A percentile compares a stretch with the other conserved stretches of the same genome.
Evolutionary conservation across 1,139 yeast species (phyloP).

Genomic region (Meyerozyma smithsonii): DNA sequence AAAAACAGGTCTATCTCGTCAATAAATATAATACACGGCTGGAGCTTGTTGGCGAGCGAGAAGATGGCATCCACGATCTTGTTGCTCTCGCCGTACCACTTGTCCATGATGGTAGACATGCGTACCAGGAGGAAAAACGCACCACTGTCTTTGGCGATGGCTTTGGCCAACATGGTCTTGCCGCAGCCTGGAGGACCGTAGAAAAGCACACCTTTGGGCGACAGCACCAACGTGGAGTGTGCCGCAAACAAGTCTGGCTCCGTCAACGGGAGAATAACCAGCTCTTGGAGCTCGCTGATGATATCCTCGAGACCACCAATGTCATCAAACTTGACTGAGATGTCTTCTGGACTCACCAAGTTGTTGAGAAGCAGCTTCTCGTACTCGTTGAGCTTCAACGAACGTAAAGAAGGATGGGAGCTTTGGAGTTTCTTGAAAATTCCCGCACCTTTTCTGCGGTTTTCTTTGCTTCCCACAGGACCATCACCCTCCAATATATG

Average conservation of each 20-base stretch:
- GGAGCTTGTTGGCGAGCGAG: constrained; percentile 81
- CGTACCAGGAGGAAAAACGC: constrained; percentile 89
- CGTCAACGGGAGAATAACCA: constrained; percentile 84
- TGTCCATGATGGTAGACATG: constrained; percentile 94
- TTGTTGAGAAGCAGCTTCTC: constrained; percentile 71
- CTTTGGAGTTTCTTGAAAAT: constrained; percentile 56
- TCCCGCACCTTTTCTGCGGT: constrained; percentile 61
- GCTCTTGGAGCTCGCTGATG: constrained; percentile 79
- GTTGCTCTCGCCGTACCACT: constrained; percentile 97
- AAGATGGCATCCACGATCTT: constrained; percentile 92
- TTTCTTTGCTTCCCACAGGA: constrained; percentile 55
- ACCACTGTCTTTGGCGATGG: constrained; percentile 86
- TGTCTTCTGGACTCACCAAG: constrained; percentile 83
- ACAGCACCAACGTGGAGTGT: constrained; percentile 65
- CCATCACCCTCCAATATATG: constrained; percentile 52
- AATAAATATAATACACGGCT: constrained; percentile 92
- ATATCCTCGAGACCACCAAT: constrained; percentile 85
- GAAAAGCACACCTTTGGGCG: constrained; percentile 90
- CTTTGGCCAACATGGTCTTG: constrained; percentile 95
- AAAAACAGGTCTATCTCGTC: constrained; percentile 95
- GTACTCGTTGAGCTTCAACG: constrained; percentile 61
- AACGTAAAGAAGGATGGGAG: constrained; percentile 55
- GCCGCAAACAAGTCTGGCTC: constrained; percentile 60
- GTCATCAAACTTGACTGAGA: constrained; percentile 67
- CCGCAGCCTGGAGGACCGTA: constrained; percentile 99